Percentiles rank a stretch among this genome's conserved stretches.
Evolutionary conservation across 2,329 filamentous ascomycete genomes (phyloP).

Genomic region (Phaeosphaeria sp.): DNA sequence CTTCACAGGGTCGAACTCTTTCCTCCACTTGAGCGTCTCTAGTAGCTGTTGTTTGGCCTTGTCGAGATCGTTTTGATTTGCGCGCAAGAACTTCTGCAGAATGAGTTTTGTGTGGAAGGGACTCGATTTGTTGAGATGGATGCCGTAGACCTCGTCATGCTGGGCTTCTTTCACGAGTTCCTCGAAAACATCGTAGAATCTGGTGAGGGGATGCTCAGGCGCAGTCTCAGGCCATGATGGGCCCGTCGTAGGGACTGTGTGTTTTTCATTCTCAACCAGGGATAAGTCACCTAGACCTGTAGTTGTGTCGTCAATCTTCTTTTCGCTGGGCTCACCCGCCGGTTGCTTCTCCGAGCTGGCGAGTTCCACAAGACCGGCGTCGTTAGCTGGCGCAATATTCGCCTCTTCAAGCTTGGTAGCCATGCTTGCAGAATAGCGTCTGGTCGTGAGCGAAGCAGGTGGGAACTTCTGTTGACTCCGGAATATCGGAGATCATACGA

Average conservation of each 20-base stretch:
- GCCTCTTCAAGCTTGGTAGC: conserved; percentile 23
- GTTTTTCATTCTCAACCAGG: conserved; percentile 20
- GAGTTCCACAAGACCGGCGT: conserved; percentile 11
- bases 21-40: conserved; percentile 83
- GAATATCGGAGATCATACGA: conserved; percentile 12
- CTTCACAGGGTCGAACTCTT: conserved; percentile 73
- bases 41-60: conserved; percentile 79
- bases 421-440: conserved; percentile 14
- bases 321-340: conserved; percentile 18
- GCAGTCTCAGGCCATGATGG: conserved; percentile 46
- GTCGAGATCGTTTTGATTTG: conserved; percentile 77
- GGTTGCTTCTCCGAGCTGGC: conserved; percentile 22
- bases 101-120: conserved; percentile 82
- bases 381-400: conserved; percentile 19
- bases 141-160: conserved; percentile 86
- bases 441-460: not conserved
- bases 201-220: conserved; percentile 54
- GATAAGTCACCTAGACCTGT: conserved; percentile 23
- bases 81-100: conserved; percentile 91
- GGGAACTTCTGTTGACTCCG: not conserved
- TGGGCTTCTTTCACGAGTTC: conserved; percentile 63
- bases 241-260: conserved; percentile 13
- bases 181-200: conserved; percentile 65
- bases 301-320: conserved; percentile 22
- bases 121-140: conserved; percentile 62